These are phyloP conservation scores for Parietichytrium sp. DNA, from an alignment of 108 stramenopile species.

Conservation along the genomic window DNA sequence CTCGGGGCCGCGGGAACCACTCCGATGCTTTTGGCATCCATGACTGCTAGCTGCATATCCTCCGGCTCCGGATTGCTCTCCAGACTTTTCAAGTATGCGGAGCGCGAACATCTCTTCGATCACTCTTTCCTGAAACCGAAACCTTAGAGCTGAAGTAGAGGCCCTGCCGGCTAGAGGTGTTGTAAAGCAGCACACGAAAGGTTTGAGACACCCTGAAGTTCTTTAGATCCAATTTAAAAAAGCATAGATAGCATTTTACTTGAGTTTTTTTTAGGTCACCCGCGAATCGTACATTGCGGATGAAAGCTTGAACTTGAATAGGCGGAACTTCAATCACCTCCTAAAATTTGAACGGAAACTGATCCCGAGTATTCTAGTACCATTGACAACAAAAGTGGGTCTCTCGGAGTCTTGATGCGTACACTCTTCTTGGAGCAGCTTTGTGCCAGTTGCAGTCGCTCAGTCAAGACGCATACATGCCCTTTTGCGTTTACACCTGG, in stretches of 20 bases:
- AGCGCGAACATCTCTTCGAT: slow-evolving; percentile 1
- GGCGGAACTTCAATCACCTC: too few species aligned
- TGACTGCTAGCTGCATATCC: background rate
- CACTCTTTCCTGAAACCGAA: background rate
- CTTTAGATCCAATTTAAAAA: background rate
- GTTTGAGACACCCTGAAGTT: background rate
- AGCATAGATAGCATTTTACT: background rate
- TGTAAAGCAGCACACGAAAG: background rate
- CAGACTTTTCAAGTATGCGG: background rate
- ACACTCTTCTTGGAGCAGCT: too few species aligned
- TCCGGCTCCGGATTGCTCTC: background rate
- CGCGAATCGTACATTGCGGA: too few species aligned
- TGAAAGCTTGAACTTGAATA: too few species aligned
- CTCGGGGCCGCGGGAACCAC: background rate
- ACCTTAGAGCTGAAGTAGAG: background rate
- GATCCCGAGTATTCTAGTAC: too few species aligned
- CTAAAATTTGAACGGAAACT: too few species aligned
- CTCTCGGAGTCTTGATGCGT: too few species aligned
- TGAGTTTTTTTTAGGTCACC: background rate
- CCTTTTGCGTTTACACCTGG: too few species aligned
- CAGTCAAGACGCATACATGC: too few species aligned
- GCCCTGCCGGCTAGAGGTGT: background rate
- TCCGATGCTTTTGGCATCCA: slow-evolving; percentile 1
- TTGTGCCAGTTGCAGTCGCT: too few species aligned
- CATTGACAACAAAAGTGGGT: too few species aligned